A percentile compares a stretch with the other conserved stretches of the same genome.
phyloP scores from a whole-genome alignment of 2,329 filamentous ascomycete genomes.

The Neobulgaria alba region DNA sequence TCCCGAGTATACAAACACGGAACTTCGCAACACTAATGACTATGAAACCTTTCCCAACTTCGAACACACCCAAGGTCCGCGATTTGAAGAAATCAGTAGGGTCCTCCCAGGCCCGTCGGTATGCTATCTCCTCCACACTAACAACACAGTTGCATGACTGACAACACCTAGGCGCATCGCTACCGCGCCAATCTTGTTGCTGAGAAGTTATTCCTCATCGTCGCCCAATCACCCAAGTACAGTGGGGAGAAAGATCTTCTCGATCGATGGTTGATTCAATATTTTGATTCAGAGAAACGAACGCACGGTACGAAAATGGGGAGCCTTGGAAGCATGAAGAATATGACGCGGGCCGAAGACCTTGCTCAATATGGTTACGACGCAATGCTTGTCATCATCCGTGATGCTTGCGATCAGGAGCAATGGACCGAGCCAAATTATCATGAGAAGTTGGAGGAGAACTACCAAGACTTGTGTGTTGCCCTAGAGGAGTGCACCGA shows the following conservation, averaged over 20 bases:
- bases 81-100: constrained; percentile 21
- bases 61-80: constrained; percentile 16
- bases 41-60: constrained; percentile 27
- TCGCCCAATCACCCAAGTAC: constrained; percentile 7
- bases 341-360: constrained; percentile 16
- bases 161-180: constrained; percentile 17
- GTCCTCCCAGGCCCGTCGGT: constrained; percentile 22
- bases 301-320: neutral
- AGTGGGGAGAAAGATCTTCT: constrained; percentile 8
- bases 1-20: neutral
- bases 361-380: constrained; percentile 14
- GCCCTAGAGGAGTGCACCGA: constrained; percentile 10
- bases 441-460: constrained; percentile 10
- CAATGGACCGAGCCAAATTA: constrained; percentile 11
- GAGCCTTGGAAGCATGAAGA: neutral
- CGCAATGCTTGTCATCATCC: constrained; percentile 19
- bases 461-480: constrained; percentile 12
- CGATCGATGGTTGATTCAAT: constrained; percentile 11
- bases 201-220: constrained; percentile 17
- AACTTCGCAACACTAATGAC: constrained; percentile 23
- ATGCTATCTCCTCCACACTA: constrained; percentile 5
- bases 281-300: constrained; percentile 5
- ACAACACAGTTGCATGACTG: constrained; percentile 1
- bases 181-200: constrained; percentile 14
- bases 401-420: constrained; percentile 9